phyloP scores from a whole-genome alignment of 78 protist genomes.

The Reticulomyxa filosa region DNA sequence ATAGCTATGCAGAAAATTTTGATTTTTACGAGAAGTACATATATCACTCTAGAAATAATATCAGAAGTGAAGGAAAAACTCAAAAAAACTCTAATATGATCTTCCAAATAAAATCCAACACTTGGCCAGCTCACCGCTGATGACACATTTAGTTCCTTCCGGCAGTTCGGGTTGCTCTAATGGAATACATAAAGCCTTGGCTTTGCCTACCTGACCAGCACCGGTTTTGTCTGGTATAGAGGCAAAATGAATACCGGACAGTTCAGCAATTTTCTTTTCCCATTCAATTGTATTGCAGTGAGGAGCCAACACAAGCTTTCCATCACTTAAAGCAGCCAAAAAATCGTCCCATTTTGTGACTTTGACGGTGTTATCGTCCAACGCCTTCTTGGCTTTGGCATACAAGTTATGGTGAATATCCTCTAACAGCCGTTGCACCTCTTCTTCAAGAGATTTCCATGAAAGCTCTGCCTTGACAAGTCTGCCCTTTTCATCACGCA shows the following conservation, averaged over 20 bases:
- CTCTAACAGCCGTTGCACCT: no score
- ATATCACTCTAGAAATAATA: no score
- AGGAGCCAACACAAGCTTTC: neutral
- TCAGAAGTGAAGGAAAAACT: no score
- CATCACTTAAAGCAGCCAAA: neutral
- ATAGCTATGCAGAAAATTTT: no score
- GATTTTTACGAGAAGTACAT: no score
- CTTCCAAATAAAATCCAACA: neutral
- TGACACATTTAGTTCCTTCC: neutral
- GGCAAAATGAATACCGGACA: neutral
- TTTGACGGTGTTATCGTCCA: no score
- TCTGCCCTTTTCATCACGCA: no score
- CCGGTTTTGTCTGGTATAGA: neutral
- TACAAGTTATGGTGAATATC: no score
- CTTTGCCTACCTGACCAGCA: neutral
- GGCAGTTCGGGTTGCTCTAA: slow-evolving; percentile 4
- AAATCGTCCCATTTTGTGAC: neutral
- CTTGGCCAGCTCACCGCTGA: neutral
- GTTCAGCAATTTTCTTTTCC: neutral
- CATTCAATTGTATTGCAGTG: neutral
- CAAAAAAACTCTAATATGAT: neutral
- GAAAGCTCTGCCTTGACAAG: no score
- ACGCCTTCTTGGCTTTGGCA: no score
- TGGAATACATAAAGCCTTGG: slow-evolving; percentile 3
- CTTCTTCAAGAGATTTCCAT: no score